Evolutionary conservation across 768 basidiomycete genomes (phyloP).

Genomic region (Imleria badia): DNA sequence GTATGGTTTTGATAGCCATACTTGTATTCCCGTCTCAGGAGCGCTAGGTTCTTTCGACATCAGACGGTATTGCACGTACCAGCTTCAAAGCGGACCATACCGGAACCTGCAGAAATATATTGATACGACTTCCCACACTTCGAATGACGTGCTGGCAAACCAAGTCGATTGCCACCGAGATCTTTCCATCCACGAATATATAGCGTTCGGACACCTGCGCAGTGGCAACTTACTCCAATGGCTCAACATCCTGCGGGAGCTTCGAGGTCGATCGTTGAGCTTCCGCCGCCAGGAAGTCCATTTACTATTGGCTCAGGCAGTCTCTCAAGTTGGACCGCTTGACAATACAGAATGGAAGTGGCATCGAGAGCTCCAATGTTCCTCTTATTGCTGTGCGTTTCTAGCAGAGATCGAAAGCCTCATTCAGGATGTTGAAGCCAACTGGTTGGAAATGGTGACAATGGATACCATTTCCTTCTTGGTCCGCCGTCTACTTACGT

Average conservation of each 20-base stretch:
- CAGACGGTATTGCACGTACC: constrained; percentile 30
- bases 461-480: constrained; percentile 37
- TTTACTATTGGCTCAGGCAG: constrained; percentile 43
- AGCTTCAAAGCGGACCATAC: constrained; percentile 36
- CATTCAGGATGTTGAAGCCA: constrained; percentile 36
- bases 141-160: constrained; percentile 44
- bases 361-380: constrained; percentile 39
- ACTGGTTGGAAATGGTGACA: constrained; percentile 40
- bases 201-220: constrained; percentile 46
- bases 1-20: constrained; percentile 28
- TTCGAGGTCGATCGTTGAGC: constrained; percentile 39
- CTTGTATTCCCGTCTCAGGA: constrained; percentile 11
- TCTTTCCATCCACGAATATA: constrained; percentile 45
- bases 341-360: constrained; percentile 27
- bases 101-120: constrained; percentile 38
- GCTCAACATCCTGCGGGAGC: constrained; percentile 49
- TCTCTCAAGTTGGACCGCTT: constrained; percentile 42
- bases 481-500: constrained; percentile 37
- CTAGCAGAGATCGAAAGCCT: constrained; percentile 37
- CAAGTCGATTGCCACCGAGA: constrained; percentile 42
- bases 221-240: constrained; percentile 47
- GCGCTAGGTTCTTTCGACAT: constrained; percentile 17
- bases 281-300: constrained; percentile 43
- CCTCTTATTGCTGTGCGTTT: constrained; percentile 37
- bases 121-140: constrained; percentile 34